Percentiles rank a stretch among this genome's conserved stretches.
Evolutionary conservation across 1,284 basidiomycete species (phyloP).

Genomic region (Puccinia novopanici): DNA sequence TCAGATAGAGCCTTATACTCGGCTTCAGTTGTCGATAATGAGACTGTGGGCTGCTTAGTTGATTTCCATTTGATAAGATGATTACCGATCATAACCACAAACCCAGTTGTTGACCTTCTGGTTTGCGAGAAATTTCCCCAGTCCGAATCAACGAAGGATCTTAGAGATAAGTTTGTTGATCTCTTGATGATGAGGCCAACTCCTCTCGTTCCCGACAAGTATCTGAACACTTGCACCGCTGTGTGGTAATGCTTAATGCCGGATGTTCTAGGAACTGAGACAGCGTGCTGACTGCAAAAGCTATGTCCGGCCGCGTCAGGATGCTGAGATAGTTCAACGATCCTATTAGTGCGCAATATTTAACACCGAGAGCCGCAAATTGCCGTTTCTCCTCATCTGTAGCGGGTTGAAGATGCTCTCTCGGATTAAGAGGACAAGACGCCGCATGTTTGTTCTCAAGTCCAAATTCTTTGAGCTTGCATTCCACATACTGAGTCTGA

Average conservation of each 20-base stretch:
- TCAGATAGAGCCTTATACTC: no score
- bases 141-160: background rate
- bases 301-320: no score
- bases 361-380: background rate
- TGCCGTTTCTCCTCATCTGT: background rate
- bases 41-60: no score
- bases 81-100: no score
- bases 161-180: background rate
- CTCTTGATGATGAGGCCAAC: background rate
- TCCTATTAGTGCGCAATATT: background rate
- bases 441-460: background rate
- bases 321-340: background rate
- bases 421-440: background rate
- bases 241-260: background rate
- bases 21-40: no score
- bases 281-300: constrained; percentile 6
- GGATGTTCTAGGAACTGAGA: constrained; percentile 26
- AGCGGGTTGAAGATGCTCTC: background rate
- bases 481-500: background rate
- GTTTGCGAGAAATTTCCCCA: background rate
- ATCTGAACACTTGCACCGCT: background rate
- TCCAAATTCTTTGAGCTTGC: background rate
- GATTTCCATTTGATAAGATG: no score
- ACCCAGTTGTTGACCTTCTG: no score
- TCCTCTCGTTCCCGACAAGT: background rate